These are phyloP conservation scores for Colletotrichum sp. DNA, from an alignment of 2,329 filamentous ascomycete species.

Conservation along the genomic window DNA sequence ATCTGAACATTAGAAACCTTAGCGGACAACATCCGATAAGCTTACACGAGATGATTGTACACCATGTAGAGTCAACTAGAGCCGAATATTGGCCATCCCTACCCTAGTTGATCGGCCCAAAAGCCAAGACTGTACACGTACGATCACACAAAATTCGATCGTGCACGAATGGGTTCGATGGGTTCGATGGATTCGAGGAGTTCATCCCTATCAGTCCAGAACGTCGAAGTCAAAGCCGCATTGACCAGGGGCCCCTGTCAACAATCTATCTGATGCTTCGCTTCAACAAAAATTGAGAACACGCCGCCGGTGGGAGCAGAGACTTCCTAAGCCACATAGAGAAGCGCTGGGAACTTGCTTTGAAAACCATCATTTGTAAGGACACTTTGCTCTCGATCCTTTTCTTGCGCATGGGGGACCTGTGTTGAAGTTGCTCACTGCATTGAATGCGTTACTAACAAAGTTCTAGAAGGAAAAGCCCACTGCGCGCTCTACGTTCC, in stretches of 20 bases:
- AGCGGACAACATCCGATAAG: neutral
- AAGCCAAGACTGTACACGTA: neutral
- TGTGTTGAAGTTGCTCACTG: neutral
- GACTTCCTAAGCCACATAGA: neutral
- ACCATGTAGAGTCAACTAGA: neutral
- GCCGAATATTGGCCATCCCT: neutral
- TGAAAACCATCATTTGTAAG: accelerated
- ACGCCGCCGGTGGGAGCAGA: neutral
- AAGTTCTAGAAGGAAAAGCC: neutral
- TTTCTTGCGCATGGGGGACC: neutral
- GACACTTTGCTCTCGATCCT: accelerated
- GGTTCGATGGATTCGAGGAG: neutral
- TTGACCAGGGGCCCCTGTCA: neutral
- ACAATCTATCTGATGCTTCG: neutral
- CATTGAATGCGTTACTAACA: neutral
- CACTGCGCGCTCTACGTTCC: neutral
- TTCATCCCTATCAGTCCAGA: neutral
- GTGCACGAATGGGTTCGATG: neutral
- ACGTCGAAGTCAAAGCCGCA: neutral
- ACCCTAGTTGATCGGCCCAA: neutral
- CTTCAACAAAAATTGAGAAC: neutral
- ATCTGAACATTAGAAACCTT: neutral
- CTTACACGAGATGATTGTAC: neutral
- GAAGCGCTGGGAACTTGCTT: neutral
- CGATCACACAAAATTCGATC: neutral